Conservation (phyloP, 257 asterid genomes). For the Solanum lignicaule region DNA sequence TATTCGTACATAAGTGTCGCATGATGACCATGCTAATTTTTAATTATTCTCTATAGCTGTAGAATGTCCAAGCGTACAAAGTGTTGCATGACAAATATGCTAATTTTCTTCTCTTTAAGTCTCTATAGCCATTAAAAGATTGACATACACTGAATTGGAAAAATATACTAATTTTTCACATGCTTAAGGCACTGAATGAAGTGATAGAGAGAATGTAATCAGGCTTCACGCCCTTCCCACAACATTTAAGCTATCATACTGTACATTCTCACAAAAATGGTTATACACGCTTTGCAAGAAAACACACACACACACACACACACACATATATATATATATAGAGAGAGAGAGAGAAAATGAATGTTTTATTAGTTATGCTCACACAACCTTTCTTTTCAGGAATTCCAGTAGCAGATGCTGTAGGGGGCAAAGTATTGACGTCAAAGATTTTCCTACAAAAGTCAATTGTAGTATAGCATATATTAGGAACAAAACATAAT, state of each 20-base stretch:
- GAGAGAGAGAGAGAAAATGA: background rate
- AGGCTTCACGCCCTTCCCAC: background rate
- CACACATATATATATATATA: too few species aligned
- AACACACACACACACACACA: background rate
- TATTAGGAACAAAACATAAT: background rate
- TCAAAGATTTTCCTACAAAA: slow-evolving; percentile 58
- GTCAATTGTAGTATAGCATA: background rate
- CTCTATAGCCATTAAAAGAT: background rate
- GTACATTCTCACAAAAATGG: background rate
- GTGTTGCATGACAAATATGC: background rate
- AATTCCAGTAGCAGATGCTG: slow-evolving; percentile 26
- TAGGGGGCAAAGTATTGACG: slow-evolving; percentile 33
- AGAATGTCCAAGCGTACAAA: background rate
- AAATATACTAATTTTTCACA: background rate
- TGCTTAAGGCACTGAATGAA: background rate
- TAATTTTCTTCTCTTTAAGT: background rate
- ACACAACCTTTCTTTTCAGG: slow-evolving; percentile 39
- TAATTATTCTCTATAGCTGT: background rate
- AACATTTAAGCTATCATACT: background rate
- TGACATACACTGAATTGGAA: background rate
- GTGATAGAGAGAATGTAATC: background rate
- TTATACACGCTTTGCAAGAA: background rate
- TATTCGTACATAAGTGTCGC: background rate
- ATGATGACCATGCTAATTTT: background rate
- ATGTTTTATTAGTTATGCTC: background rate